Conservation (phyloP, 2,329 filamentous ascomycete species). For the Ceratocystis albifundus region DNA sequence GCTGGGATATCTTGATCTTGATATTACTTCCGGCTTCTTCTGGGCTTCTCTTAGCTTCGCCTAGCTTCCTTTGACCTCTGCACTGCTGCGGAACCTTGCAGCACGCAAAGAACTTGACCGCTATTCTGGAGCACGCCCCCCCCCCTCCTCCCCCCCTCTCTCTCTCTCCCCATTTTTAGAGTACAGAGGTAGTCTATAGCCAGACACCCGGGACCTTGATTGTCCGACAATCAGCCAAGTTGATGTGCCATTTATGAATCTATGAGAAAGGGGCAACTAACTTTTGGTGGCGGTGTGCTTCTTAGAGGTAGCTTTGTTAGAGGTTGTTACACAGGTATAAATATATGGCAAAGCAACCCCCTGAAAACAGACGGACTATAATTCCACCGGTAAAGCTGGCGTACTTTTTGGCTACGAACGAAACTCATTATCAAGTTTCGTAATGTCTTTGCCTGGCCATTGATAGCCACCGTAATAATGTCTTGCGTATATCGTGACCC, state of each 20-base stretch:
- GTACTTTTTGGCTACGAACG: too few species aligned
- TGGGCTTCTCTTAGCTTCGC: background rate
- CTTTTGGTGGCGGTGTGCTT: background rate
- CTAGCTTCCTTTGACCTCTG: background rate
- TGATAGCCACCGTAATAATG: background rate
- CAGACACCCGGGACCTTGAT: background rate
- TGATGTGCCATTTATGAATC: background rate
- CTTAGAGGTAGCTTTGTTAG: background rate
- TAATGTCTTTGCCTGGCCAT: too few species aligned
- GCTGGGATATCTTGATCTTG: background rate
- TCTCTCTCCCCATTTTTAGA: background rate
- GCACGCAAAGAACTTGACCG: slow-evolving; percentile 1
- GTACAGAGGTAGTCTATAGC: background rate
- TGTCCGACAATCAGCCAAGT: background rate
- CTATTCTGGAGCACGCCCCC: background rate
- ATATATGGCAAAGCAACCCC: background rate
- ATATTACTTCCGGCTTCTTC: background rate
- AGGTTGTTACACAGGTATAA: slow-evolving; percentile 1
- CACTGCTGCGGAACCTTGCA: background rate
- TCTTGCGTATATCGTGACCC: background rate
- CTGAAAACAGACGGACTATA: background rate
- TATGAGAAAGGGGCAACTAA: background rate
- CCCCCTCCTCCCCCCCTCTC: background rate
- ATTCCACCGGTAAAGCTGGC: background rate
- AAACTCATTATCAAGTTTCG: too few species aligned